Conservation (phyloP, 768 basidiomycete species). For the Chlorophyllum brunneum region DNA sequence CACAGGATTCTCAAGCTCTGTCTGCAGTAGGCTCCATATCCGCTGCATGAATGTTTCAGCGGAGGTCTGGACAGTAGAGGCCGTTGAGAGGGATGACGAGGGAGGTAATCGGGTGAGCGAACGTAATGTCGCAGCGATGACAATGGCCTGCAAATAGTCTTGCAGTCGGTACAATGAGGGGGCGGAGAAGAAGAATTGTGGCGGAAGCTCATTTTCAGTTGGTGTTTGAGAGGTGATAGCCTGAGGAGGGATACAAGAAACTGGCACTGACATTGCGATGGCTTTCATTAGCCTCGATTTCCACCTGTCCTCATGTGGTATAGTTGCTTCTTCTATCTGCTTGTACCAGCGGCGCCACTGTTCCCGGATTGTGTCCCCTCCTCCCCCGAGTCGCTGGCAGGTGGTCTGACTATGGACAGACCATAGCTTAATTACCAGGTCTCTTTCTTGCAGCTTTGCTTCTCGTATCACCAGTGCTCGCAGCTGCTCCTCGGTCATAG, state of each 20-base stretch:
- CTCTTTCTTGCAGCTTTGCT: slow-evolving; percentile 52
- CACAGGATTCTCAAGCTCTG: slow-evolving; percentile 16
- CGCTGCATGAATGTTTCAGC: slow-evolving; percentile 48
- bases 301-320: slow-evolving; percentile 32
- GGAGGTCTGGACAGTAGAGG: slow-evolving; percentile 9
- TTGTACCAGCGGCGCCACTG: slow-evolving; percentile 30
- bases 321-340: background rate
- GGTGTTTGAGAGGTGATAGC: background rate
- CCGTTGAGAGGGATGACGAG: background rate
- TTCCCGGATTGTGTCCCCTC: slow-evolving; percentile 25
- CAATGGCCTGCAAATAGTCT: slow-evolving; percentile 68
- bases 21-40: slow-evolving; percentile 56
- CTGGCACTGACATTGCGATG: slow-evolving; percentile 33
- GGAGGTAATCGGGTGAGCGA: slow-evolving; percentile 46
- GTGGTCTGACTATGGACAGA: slow-evolving; percentile 11
- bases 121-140: slow-evolving; percentile 59
- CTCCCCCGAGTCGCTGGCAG: slow-evolving; percentile 17
- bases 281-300: slow-evolving; percentile 43
- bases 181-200: slow-evolving; percentile 58
- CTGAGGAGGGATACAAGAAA: slow-evolving; percentile 36
- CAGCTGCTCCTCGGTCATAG: slow-evolving; percentile 64
- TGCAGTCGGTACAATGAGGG: slow-evolving; percentile 56
- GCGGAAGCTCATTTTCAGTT: slow-evolving; percentile 48
- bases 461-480: slow-evolving; percentile 43
- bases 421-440: slow-evolving; percentile 52